These are phyloP conservation scores for Rhodamnia rubescens DNA, from an alignment of 345 rosid species.

Conservation along the genomic window DNA sequence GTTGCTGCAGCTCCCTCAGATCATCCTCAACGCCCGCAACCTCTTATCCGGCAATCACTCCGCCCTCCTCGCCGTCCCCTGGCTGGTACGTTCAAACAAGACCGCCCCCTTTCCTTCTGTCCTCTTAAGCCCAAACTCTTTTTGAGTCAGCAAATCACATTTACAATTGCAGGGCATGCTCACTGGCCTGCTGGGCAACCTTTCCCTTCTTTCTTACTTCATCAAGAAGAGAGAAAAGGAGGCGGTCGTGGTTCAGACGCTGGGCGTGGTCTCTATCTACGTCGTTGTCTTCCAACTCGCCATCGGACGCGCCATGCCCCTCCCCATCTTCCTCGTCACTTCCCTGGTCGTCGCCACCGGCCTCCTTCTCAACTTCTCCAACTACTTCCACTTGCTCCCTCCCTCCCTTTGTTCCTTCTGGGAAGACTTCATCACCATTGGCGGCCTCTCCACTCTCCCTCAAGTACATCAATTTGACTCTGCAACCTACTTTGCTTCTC, in stretches of 20 bases:
- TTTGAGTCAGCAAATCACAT: neutral
- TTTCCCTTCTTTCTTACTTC: conserved; percentile 77
- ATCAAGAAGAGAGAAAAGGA: conserved; percentile 73
- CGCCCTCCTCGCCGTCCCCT: conserved; percentile 82
- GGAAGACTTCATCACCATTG: conserved; percentile 78
- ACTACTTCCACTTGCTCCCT: conserved; percentile 43
- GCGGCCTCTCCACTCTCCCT: conserved; percentile 73
- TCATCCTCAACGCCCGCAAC: conserved; percentile 70
- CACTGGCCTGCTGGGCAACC: conserved; percentile 79
- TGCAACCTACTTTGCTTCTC: neutral
- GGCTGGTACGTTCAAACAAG: conserved; percentile 47
- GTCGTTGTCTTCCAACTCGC: conserved; percentile 70
- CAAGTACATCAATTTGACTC: conserved; percentile 32
- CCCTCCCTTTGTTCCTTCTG: conserved; percentile 50
- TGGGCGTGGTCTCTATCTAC: conserved; percentile 56
- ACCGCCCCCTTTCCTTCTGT: neutral
- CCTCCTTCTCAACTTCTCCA: conserved; percentile 42
- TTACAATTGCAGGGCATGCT: conserved; percentile 66
- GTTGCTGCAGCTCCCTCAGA: conserved; percentile 83
- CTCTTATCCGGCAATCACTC: conserved; percentile 64
- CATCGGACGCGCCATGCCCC: conserved; percentile 77
- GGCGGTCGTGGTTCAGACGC: conserved; percentile 66
- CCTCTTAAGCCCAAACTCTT: neutral
- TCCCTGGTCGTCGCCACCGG: conserved; percentile 52
- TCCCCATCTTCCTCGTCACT: conserved; percentile 35